phyloP scores from a whole-genome alignment of 495 filamentous ascomycete genomes.

The Wilcoxina mikolae region DNA sequence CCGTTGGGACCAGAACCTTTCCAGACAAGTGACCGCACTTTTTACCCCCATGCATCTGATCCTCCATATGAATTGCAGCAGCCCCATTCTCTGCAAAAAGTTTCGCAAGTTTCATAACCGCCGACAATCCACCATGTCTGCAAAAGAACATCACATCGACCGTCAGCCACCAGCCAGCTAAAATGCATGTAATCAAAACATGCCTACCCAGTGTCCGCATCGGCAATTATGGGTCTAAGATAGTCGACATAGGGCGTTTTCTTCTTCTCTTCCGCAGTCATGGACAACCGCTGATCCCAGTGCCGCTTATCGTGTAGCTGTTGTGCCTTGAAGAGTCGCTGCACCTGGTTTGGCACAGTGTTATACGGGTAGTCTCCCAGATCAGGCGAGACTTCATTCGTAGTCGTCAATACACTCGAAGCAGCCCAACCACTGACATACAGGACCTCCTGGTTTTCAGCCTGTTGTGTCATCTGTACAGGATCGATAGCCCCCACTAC shows the following conservation, averaged over 20 bases:
- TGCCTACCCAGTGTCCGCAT: constrained; percentile 76
- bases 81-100: constrained; percentile 98
- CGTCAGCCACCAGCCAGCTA: background rate
- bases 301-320: constrained; percentile 92
- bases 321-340: constrained; percentile 89
- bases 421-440: constrained; percentile 97
- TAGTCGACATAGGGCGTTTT: constrained; percentile 78
- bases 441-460: constrained; percentile 82
- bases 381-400: constrained; percentile 92
- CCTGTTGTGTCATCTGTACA: constrained; percentile 98
- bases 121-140: constrained; percentile 68
- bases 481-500: constrained; percentile 94
- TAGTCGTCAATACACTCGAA: constrained; percentile 76
- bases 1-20: constrained; percentile 85
- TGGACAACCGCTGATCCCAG: constrained; percentile 65
- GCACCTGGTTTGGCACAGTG: constrained; percentile 95
- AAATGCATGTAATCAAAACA: background rate
- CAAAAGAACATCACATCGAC: background rate
- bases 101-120: constrained; percentile 92
- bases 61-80: constrained; percentile 92
- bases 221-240: constrained; percentile 87
- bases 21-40: constrained; percentile 96
- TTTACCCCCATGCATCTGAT: constrained; percentile 94
- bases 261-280: constrained; percentile 55
- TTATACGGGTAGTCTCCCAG: constrained; percentile 99